These are phyloP conservation scores for Argentina anserina DNA, from an alignment of 306 rosid genomes.

Conservation along the genomic window DNA sequence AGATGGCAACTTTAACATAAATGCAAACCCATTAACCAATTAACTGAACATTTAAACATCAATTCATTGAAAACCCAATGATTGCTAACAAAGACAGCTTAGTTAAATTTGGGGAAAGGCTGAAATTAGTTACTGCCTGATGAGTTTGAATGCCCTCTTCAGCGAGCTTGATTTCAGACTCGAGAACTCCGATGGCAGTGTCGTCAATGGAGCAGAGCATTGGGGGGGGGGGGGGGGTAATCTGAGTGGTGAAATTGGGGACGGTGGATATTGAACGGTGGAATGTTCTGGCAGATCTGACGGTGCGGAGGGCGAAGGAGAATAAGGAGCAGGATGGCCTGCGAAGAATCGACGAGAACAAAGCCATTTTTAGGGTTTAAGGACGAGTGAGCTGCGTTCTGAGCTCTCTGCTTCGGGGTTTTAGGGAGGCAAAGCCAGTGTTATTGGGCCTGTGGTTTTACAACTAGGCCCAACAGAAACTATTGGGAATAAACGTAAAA, in stretches of 20 bases:
- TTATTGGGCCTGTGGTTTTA: neutral
- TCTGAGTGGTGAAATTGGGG: constrained; percentile 19
- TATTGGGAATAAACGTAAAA: no score
- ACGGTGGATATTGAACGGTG: constrained; percentile 35
- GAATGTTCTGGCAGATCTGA: constrained; percentile 43
- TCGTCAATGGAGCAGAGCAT: constrained; percentile 37
- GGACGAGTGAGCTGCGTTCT: neutral
- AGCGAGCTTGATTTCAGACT: constrained; percentile 60
- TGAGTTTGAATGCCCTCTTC: constrained; percentile 19
- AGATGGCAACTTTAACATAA: neutral
- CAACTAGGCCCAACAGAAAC: neutral
- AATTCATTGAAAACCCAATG: neutral
- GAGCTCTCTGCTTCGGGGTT: neutral
- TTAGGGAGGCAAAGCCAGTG: neutral
- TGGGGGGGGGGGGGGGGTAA: constrained; percentile 22
- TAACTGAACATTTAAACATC: neutral
- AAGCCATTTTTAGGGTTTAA: constrained; percentile 45
- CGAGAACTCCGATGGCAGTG: constrained; percentile 36
- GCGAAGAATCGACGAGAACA: constrained; percentile 58
- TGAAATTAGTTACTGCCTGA: neutral
- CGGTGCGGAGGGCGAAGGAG: constrained; percentile 40
- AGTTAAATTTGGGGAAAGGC: neutral
- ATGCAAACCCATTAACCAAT: neutral
- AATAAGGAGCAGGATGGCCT: constrained; percentile 46
- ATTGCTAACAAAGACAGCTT: neutral